Base-by-base conservation (phyloP, 192 early-diverging fungal species). In the Gaertneriomyces semiglobifer region DNA sequence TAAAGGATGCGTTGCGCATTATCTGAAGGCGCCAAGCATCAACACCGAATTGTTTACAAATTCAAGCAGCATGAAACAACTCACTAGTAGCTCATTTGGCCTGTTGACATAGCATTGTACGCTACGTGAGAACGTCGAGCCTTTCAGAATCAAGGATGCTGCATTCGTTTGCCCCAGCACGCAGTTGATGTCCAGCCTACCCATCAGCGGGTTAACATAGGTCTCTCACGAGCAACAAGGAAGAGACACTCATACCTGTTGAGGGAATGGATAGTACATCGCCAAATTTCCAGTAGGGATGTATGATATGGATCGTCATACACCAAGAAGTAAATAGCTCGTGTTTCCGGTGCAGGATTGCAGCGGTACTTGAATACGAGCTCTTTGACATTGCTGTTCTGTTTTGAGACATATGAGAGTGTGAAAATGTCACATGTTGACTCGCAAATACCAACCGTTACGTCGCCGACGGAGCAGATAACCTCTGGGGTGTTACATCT, bases 271-370 rank as follows among this genome's bases (percentile, higher is more conserved):
- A 83, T 53, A 46, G 70, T 62, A 33, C 79, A 56, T 44, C 72
- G 64, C 76, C 77, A 79, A 7, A 79, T 74, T 52, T 72, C 78
- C 48, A 42, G 40, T 4, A 83, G 66, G 8, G 68, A 64, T 5
- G 74, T 73, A 53, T 75, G 74, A 63, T 65, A 79, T 6, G 79
- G 74, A 54, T 83, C 81, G 53, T 73, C 38, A 62, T 77, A 83
- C 20, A 83, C 43, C 4, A 81, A 50, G 65, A 81, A 78, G 61
- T 80, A 81, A 6, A 80, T 43, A 16, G 69, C 59, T 2, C 40
- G 20, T 1, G 65, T 71, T n/a, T 78, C 70, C 12, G 69, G 68
- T 16, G 77, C 75, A 57, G 55, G 33, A 5, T 65, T 53, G 20
- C 60, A 53, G 20, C 74, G 69, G 45, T 72, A 75, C 58, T 81